These are phyloP conservation scores for Ascobolus immersus DNA, from an alignment of 495 filamentous ascomycete genomes.

Conservation along the genomic window DNA sequence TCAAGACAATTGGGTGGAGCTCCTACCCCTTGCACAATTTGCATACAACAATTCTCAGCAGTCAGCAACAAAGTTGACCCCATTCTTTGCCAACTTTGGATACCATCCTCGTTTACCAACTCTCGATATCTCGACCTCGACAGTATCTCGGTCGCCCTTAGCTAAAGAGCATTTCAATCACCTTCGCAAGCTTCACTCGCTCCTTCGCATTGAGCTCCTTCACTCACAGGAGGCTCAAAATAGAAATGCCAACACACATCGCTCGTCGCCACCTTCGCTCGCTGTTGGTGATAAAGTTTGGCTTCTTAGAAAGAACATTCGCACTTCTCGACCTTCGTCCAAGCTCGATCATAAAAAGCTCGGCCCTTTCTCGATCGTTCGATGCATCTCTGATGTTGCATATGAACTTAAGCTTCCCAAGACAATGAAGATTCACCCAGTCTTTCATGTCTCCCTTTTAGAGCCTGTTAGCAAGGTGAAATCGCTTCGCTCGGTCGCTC, in stretches of 20 bases:
- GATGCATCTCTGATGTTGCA: background rate
- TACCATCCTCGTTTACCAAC: background rate
- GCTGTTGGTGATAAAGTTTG: background rate
- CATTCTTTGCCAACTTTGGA: background rate
- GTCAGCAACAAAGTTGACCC: background rate
- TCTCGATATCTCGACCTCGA: background rate
- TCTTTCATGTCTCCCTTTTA: conserved; percentile 6
- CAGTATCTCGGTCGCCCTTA: background rate
- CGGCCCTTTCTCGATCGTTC: background rate
- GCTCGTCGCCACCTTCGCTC: background rate
- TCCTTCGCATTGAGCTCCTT: background rate
- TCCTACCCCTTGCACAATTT: conserved; percentile 1
- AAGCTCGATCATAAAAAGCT: conserved; percentile 1
- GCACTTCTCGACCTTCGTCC: background rate
- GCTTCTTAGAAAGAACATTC: background rate
- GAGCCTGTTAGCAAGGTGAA: background rate
- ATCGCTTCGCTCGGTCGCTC: background rate
- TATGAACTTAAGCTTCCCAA: conserved; percentile 1
- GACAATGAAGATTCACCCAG: conserved; percentile 6
- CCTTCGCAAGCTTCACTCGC: background rate
- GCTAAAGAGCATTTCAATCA: background rate
- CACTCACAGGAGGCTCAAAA: background rate
- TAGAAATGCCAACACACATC: background rate
- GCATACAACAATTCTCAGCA: too few species aligned
- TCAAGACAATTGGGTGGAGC: background rate